Conservation (phyloP, 306 rosid species). For the Prunus mongolica region DNA sequence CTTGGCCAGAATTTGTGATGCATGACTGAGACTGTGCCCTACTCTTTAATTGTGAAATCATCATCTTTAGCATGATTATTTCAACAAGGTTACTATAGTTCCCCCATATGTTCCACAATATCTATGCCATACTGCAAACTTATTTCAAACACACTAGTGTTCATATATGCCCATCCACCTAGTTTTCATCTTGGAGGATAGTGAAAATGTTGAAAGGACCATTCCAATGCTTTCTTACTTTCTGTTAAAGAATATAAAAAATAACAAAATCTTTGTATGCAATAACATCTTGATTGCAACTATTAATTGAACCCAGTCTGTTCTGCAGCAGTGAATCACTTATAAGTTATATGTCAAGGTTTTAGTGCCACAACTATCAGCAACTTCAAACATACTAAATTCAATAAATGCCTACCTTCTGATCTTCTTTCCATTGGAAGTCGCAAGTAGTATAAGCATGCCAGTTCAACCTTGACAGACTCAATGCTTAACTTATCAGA, state of each 20-base stretch:
- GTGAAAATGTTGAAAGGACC: neutral
- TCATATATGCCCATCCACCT: neutral
- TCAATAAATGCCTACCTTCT: conserved; percentile 55
- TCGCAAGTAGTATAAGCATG: conserved; percentile 78
- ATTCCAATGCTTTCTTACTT: neutral
- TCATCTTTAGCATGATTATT: neutral
- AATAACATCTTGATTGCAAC: neutral
- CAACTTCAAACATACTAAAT: conserved; percentile 4
- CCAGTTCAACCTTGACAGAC: conserved; percentile 64
- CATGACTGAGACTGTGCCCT: neutral
- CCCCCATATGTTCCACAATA: conserved; percentile 2
- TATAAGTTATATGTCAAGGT: neutral
- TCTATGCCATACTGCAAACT: neutral
- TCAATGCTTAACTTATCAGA: conserved; percentile 48
- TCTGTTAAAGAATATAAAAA: neutral
- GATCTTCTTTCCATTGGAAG: conserved; percentile 67
- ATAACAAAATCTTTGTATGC: neutral
- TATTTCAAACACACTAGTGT: neutral
- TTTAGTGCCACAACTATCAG: neutral
- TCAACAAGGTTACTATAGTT: neutral
- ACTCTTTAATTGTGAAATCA: neutral
- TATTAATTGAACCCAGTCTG: conserved; percentile 5
- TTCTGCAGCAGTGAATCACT: conserved; percentile 7
- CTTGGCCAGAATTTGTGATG: neutral
- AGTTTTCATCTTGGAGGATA: neutral